These are phyloP conservation scores for Vaccinium macrocarpon DNA, from an alignment of 148 eudicot genomes.

Conservation along the genomic window DNA sequence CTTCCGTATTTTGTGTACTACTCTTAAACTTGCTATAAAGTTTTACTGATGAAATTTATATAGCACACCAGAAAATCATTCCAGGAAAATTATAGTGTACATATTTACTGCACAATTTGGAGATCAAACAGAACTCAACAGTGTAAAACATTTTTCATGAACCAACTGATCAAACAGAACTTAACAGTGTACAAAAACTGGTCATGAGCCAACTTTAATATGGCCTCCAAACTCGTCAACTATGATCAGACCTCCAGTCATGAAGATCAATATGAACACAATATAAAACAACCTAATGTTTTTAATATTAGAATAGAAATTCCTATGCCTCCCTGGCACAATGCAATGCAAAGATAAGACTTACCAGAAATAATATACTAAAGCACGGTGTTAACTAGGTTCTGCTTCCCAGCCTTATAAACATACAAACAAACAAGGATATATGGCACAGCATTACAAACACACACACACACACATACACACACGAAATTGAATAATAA, in stretches of 20 bases:
- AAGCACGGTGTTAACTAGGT: background rate
- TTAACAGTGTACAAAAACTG: background rate
- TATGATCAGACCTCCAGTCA: background rate
- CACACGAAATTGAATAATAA: background rate
- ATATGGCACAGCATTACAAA: background rate
- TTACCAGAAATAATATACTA: background rate
- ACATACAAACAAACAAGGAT: background rate
- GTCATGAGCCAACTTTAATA: background rate
- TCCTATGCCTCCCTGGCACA: background rate
- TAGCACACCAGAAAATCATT: background rate
- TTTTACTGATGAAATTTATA: background rate
- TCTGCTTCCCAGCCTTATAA: background rate
- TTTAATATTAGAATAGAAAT: background rate
- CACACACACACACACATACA: background rate
- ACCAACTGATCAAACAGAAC: background rate
- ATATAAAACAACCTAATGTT: background rate
- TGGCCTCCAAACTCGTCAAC: background rate
- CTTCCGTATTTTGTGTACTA: too few relatives aligned
- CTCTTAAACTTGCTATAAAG: too few relatives aligned
- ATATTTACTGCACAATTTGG: background rate
- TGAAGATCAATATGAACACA: background rate
- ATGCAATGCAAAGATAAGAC: background rate
- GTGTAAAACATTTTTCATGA: background rate
- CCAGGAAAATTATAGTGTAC: background rate
- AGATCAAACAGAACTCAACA: background rate